Conservation (phyloP, 306 rosid genomes). For the Oxytropis ochrocephala region DNA sequence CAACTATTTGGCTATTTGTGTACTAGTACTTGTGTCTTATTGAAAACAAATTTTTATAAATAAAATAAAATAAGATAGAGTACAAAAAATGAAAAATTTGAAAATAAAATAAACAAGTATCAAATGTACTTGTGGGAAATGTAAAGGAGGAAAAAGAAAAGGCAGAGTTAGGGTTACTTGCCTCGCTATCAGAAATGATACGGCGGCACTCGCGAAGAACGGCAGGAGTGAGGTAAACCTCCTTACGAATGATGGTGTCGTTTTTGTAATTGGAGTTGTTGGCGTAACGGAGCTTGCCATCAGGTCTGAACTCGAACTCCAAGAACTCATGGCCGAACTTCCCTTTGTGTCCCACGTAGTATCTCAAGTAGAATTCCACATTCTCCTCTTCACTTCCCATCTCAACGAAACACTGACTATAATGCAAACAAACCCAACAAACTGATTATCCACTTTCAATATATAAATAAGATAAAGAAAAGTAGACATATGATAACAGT, state of each 20-base stretch:
- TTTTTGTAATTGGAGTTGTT: slow-evolving; percentile 98
- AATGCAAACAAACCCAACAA: too few relatives aligned
- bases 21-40: too few relatives aligned
- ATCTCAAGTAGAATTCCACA: slow-evolving; percentile 73
- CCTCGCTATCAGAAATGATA: slow-evolving; percentile 88
- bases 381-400: slow-evolving; percentile 62
- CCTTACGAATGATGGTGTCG: slow-evolving; percentile 97
- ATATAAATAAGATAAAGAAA: too few relatives aligned
- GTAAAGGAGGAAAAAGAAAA: too few relatives aligned
- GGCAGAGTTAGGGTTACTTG: not conserved
- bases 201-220: slow-evolving; percentile 91
- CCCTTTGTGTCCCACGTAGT: slow-evolving; percentile 91
- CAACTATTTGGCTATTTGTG: too few relatives aligned
- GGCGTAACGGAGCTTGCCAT: slow-evolving; percentile 94
- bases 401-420: not conserved
- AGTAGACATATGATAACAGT: too few relatives aligned
- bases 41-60: too few relatives aligned
- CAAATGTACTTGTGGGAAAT: too few relatives aligned
- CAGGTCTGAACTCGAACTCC: slow-evolving; percentile 90
- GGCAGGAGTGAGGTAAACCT: slow-evolving; percentile 88
- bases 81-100: too few relatives aligned
- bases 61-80: too few relatives aligned
- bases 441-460: too few relatives aligned
- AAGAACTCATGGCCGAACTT: slow-evolving; percentile 91
- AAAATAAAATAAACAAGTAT: too few relatives aligned